Conservation (phyloP, 139 green algal genomes). For the Pedinophyceae sp. region DNA sequence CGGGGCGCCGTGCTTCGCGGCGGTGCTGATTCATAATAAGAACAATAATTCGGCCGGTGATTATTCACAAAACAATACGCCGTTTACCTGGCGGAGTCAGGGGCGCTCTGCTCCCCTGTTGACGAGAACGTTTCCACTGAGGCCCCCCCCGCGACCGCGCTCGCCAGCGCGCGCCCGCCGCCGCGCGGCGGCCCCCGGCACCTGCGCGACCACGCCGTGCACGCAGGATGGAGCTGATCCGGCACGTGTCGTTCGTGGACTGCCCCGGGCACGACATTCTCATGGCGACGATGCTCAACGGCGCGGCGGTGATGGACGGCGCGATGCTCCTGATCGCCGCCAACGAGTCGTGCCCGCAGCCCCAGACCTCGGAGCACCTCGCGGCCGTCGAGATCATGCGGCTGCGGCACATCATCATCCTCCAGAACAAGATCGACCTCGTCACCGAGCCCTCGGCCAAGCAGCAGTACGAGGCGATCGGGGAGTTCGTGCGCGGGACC, state of each 20-base stretch:
- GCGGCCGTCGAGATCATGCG: slow-evolving; percentile 98
- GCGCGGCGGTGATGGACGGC: slow-evolving; percentile 97
- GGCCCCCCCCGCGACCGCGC: no score
- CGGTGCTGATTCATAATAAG: no score
- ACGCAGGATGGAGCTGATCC: slow-evolving; percentile 84
- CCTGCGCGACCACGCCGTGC: no score
- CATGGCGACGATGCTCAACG: slow-evolving; percentile 99
- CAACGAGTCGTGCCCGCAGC: slow-evolving; percentile 97
- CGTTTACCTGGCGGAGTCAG: no score
- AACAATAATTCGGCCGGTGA: no score
- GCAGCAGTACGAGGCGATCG: slow-evolving; percentile 90
- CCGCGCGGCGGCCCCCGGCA: no score
- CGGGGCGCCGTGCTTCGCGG: no score
- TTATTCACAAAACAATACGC: no score
- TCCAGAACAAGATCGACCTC: slow-evolving; percentile 87
- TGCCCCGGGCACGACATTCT: slow-evolving; percentile 99
- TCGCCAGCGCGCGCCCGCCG: no score
- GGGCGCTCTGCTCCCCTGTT: no score
- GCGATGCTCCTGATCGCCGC: slow-evolving; percentile 94
- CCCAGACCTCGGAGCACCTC: slow-evolving; percentile 92
- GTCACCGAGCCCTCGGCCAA: slow-evolving; percentile 71
- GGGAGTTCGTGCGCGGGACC: slow-evolving; percentile 78
- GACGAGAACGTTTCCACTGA: no score
- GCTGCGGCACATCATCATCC: slow-evolving; percentile 84
- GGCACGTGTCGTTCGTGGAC: slow-evolving; percentile 98